Evolutionary conservation across 495 filamentous ascomycete species (phyloP).

Genomic region (Clavariopsis aquatica): DNA sequence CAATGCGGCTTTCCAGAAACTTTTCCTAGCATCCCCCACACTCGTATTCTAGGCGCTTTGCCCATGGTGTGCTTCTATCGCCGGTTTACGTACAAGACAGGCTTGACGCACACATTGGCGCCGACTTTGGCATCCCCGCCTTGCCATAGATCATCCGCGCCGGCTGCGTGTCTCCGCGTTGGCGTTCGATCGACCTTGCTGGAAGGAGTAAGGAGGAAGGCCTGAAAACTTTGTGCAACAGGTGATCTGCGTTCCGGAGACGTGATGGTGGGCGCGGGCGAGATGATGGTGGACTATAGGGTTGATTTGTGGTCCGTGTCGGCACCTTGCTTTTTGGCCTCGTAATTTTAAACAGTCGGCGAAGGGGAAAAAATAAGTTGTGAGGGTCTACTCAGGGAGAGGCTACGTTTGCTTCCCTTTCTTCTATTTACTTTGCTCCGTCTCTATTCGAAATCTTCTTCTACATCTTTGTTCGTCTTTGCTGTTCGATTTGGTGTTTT

Average conservation of each 20-base stretch:
- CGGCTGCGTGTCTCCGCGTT: background rate
- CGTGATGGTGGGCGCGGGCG: background rate
- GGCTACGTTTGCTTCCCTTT: background rate
- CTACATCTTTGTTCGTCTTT: background rate
- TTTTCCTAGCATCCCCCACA: no score
- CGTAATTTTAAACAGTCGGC: slow-evolving; percentile 1
- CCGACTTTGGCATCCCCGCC: background rate
- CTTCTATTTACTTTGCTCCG: background rate
- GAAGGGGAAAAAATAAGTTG: background rate
- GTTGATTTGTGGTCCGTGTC: background rate
- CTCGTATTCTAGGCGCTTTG: no score
- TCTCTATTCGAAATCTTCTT: background rate
- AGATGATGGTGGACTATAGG: no score
- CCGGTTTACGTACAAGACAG: no score
- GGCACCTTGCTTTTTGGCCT: background rate
- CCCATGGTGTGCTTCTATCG: no score
- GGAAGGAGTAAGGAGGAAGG: background rate
- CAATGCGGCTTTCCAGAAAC: no score
- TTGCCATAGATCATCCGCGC: background rate
- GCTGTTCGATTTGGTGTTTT: background rate
- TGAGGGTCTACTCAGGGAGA: background rate
- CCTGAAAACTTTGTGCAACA: background rate
- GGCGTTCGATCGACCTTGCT: background rate
- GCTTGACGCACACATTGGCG: background rate
- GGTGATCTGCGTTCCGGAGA: slow-evolving; percentile 1